Percentiles rank a stretch among this genome's conserved stretches.
Evolutionary conservation across 495 filamentous ascomycete species (phyloP).

Genomic region (Penicillium cinerascens): DNA sequence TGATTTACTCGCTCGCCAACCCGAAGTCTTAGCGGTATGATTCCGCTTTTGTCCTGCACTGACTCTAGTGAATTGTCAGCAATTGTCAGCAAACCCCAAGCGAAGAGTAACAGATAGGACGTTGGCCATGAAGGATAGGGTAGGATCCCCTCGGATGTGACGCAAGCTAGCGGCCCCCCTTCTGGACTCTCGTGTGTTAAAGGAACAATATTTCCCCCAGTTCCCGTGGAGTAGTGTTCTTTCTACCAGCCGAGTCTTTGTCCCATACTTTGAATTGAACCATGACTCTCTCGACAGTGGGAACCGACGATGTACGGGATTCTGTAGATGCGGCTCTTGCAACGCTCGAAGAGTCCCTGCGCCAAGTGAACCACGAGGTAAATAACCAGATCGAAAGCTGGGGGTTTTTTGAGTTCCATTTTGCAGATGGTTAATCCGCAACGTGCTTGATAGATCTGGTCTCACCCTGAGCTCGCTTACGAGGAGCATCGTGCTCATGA

Average conservation of each 20-base stretch:
- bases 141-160: constrained; percentile 14
- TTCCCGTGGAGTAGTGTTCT: background rate
- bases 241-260: background rate
- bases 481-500: constrained; percentile 57
- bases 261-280: background rate
- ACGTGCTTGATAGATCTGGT: constrained; percentile 45
- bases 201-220: background rate
- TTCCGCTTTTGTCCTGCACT: constrained; percentile 8
- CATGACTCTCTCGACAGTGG: constrained; percentile 18
- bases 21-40: background rate
- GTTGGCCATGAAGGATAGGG: background rate
- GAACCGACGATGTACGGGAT: constrained; percentile 26
- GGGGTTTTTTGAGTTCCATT: background rate
- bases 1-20: constrained; percentile 4
- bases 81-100: background rate
- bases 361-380: constrained; percentile 30
- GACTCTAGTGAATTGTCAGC: constrained; percentile 3
- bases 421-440: background rate
- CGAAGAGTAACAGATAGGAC: background rate
- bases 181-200: background rate
- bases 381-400: background rate
- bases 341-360: constrained; percentile 21
- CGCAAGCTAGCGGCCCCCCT: background rate
- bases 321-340: constrained; percentile 27
- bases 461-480: constrained; percentile 57